phyloP scores from a whole-genome alignment of 1,284 basidiomycete species.

The Laetiporus sulphureus region DNA sequence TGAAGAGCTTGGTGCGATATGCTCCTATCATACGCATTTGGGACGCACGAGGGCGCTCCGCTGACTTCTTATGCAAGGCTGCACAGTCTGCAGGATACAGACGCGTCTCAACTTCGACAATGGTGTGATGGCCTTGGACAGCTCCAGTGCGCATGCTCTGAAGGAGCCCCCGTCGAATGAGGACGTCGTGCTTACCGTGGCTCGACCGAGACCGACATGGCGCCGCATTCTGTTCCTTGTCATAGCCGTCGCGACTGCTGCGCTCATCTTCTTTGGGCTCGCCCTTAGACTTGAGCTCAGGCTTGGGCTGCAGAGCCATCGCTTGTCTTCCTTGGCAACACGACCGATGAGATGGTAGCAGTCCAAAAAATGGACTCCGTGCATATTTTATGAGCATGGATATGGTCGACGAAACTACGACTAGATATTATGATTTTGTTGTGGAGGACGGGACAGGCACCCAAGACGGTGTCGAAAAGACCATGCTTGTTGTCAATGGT shows the following conservation, averaged over 20 bases:
- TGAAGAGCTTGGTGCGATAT: too few species aligned
- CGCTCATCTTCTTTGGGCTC: constrained; percentile 20
- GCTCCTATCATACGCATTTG: too few species aligned
- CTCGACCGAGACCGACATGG: constrained; percentile 1
- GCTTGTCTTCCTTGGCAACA: too few species aligned
- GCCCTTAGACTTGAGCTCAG: constrained; percentile 35
- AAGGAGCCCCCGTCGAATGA: neutral
- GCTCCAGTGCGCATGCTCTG: neutral
- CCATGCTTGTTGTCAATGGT: constrained; percentile 42
- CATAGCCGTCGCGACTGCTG: neutral
- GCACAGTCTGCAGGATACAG: too few species aligned
- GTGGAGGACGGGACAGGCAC: constrained; percentile 25
- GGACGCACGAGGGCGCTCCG: too few species aligned
- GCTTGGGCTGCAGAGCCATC: constrained; percentile 25
- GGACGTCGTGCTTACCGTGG: neutral
- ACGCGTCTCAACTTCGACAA: neutral
- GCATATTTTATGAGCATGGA: constrained; percentile 23
- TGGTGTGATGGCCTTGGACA: neutral
- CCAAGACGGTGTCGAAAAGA: constrained; percentile 31
- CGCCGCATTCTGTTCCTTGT: constrained; percentile 1
- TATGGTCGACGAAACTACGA: constrained; percentile 24
- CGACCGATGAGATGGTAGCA: constrained; percentile 2
- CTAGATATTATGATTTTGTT: constrained; percentile 30
- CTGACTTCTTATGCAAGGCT: too few species aligned
- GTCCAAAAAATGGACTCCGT: constrained; percentile 13